Base-by-base conservation (phyloP, 306 rosid species). In the Medicago ruthenica region DNA sequence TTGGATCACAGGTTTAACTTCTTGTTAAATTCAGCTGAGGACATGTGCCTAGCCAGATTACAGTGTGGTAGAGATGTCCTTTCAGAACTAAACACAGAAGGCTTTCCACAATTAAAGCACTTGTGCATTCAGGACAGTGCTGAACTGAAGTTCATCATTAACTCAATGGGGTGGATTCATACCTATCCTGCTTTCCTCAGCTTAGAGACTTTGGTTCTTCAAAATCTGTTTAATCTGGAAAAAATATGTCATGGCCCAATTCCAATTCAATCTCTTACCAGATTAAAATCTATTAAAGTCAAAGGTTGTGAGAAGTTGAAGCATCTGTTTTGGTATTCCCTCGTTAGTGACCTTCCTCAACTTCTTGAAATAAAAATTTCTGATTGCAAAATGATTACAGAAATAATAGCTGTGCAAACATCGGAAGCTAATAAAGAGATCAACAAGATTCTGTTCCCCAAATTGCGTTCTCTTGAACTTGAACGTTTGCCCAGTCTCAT, bases 271-370 rank as follows among this genome's bases (percentile, higher is more conserved):
- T 70, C 57, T 45, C 54, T 63, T 34, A 22, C 20, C 2, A 76
- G 62, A 13, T 4, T 81, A 3, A 22, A 31, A 67, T 13, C 3
- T 5, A 11, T 72, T 14, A 1, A 11, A 47, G 67, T 82, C 20
- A 5, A 8, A 10, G 9, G 37, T 8, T 82, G 85, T 47, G 15
- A 66, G 9, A 47, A 47, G 21, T 64, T 77, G 67, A 58, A 59
- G 36, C 22, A 22, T 22, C 31, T 82, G 6, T 18, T 82, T 8
- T 22, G 7, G 9, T 58, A 11, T n/a, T 64, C 79, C 45, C 50
- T 9, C 1, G 15, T 9, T 4, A 40, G 20, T 50, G 5, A 18
- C 18, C 66, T 82, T 59, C 11, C 61, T 18, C 51, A 54, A 64
- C 67, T 79, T 64, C 22, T 3, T 2, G 36, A 62, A 9, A 24